Percentiles rank a stretch among this genome's conserved stretches.
Evolutionary conservation across 2,329 filamentous ascomycete genomes (phyloP).

Genomic region (Chrysosporium keratinophilum): DNA sequence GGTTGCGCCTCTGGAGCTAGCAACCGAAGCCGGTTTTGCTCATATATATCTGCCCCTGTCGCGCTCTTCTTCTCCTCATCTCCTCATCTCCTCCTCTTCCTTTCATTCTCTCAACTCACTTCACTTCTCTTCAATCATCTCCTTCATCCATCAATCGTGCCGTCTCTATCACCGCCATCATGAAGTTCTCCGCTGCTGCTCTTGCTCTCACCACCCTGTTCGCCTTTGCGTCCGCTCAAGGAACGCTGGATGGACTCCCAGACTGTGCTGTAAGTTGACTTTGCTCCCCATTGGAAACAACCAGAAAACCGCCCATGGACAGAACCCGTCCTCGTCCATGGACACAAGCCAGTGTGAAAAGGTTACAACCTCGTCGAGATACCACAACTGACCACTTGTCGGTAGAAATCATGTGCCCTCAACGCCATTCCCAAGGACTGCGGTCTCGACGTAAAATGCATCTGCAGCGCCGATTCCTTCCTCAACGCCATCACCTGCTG

Average conservation of each 20-base stretch:
- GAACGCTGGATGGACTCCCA: constrained; percentile 36
- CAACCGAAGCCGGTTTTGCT: too few species aligned
- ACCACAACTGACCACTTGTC: background rate
- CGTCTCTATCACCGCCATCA: constrained; percentile 28
- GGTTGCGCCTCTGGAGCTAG: too few species aligned
- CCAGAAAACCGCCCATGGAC: background rate
- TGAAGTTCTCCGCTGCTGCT: constrained; percentile 43
- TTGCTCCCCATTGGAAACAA: background rate
- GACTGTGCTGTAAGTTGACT: constrained; percentile 45
- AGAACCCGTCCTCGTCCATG: too few species aligned
- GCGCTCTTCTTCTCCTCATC: background rate
- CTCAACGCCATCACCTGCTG: constrained; percentile 43
- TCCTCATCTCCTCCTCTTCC: background rate
- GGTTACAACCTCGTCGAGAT: too few species aligned
- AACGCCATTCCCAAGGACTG: constrained; percentile 33
- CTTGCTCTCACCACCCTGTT: constrained; percentile 47
- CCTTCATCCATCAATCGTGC: background rate
- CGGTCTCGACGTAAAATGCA: constrained; percentile 39
- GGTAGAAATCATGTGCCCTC: constrained; percentile 34
- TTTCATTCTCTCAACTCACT: background rate
- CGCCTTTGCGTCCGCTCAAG: constrained; percentile 39
- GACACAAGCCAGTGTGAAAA: background rate
- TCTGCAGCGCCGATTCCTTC: constrained; percentile 40
- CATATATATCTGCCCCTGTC: background rate
- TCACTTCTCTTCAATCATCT: constrained; percentile 1